phyloP scores from a whole-genome alignment of 2,329 filamentous ascomycete genomes.

The Coniochaeta sp. region DNA sequence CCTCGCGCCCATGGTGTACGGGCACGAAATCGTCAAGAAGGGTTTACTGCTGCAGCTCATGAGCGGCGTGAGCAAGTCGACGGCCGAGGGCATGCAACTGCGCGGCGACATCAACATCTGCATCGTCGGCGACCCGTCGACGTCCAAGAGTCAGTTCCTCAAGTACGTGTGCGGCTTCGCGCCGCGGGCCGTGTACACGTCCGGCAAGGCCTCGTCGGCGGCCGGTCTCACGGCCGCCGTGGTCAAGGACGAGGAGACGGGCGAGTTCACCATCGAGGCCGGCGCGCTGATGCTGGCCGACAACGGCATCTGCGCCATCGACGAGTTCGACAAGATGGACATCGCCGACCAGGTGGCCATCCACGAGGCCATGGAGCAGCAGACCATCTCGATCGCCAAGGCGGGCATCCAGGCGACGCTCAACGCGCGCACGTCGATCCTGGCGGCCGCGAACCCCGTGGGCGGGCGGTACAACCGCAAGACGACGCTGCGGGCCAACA shows the following conservation, averaged over 20 bases:
- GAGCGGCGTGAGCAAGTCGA: constrained; percentile 90
- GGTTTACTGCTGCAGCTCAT: constrained; percentile 89
- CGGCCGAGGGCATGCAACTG: constrained; percentile 88
- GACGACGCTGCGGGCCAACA: constrained; percentile 84
- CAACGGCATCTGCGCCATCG: constrained; percentile 94
- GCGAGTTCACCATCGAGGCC: constrained; percentile 97
- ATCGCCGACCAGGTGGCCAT: constrained; percentile 95
- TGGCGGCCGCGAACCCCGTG: constrained; percentile 93
- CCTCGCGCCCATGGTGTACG: constrained; percentile 93
- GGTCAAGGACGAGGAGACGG: constrained; percentile 96
- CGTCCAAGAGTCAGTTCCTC: constrained; percentile 94
- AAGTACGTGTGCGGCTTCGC: constrained; percentile 97
- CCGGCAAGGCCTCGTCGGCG: constrained; percentile 93
- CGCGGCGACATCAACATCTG: constrained; percentile 98
- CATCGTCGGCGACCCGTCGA: constrained; percentile 93
- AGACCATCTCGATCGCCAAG: constrained; percentile 98
- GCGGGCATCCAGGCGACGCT: constrained; percentile 96
- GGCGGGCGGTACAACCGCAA: constrained; percentile 97
- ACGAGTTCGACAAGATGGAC: constrained; percentile 99
- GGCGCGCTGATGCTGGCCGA: constrained; percentile 96
- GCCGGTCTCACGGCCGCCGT: constrained; percentile 96
- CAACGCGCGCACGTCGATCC: constrained; percentile 90
- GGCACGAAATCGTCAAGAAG: constrained; percentile 96
- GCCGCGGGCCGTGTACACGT: constrained; percentile 95
- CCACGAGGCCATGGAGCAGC: constrained; percentile 99